A percentile compares a stretch with the other conserved stretches of the same genome.
Conservation (phyloP, 2,329 filamentous ascomycete species). For the Stachybotrys elegans region DNA sequence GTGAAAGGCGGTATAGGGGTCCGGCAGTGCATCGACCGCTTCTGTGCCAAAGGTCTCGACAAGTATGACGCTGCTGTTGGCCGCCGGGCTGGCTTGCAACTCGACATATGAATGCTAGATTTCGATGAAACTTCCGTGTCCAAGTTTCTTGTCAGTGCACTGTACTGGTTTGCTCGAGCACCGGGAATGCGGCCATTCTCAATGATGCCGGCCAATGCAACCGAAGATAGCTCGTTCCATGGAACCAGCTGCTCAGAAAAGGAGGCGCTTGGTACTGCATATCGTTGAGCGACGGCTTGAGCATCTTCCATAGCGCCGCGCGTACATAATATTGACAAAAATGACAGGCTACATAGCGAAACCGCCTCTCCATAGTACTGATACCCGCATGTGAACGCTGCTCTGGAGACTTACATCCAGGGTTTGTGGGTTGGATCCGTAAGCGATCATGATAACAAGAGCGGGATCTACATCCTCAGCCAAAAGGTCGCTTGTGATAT, state of each 20-base stretch:
- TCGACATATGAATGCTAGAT: neutral
- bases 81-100: slow-evolving; percentile 7
- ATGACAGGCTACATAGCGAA: slow-evolving; percentile 31
- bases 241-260: slow-evolving; percentile 14
- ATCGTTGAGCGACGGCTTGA: slow-evolving; percentile 34
- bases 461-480: too few relatives aligned
- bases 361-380: too few relatives aligned
- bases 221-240: neutral
- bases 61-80: slow-evolving; percentile 38
- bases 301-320: slow-evolving; percentile 37
- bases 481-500: too few relatives aligned
- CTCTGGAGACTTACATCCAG: too few relatives aligned
- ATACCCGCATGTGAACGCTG: too few relatives aligned
- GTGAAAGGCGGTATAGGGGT: slow-evolving; percentile 12
- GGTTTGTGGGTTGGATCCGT: too few relatives aligned
- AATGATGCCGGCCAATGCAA: neutral
- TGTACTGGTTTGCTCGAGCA: neutral
- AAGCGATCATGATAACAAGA: too few relatives aligned
- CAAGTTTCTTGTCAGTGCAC: neutral
- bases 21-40: slow-evolving; percentile 21
- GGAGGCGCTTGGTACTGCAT: slow-evolving; percentile 36
- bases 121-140: neutral
- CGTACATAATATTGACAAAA: slow-evolving; percentile 37
- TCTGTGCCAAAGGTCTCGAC: slow-evolving; percentile 49
- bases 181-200: neutral